These are phyloP conservation scores for Diaporthe nobilis DNA, from an alignment of 2,329 filamentous ascomycete genomes.

Conservation along the genomic window DNA sequence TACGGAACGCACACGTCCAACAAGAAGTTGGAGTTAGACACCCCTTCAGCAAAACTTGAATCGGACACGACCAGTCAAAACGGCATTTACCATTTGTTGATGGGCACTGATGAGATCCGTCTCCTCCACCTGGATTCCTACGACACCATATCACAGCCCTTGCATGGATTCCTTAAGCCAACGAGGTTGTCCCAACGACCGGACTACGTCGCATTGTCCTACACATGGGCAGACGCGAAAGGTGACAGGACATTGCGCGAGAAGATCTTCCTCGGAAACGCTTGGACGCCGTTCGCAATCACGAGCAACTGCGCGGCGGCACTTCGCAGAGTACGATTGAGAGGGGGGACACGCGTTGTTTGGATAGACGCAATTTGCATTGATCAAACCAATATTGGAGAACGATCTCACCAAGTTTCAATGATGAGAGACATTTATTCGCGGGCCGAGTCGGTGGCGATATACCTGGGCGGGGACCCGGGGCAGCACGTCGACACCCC, in stretches of 20 bases:
- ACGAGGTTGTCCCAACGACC: not conserved
- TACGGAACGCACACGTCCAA: too few relatives aligned
- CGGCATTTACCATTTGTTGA: not conserved
- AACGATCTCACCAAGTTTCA: slow-evolving; percentile 11
- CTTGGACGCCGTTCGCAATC: not conserved
- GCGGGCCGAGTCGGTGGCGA: not conserved
- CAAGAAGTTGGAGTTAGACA: too few relatives aligned
- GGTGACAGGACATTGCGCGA: not conserved
- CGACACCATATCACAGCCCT: not conserved
- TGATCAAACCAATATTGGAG: not conserved
- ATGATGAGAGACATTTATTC: slow-evolving; percentile 21
- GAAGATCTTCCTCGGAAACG: slow-evolving; percentile 5
- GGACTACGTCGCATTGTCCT: not conserved
- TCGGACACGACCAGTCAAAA: too few relatives aligned
- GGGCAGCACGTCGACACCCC: not conserved
- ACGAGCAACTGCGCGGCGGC: slow-evolving; percentile 6
- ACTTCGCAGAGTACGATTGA: not conserved
- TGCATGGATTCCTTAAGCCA: not conserved
- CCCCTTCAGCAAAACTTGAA: accelerated
- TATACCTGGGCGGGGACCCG: not conserved
- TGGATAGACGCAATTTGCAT: slow-evolving; percentile 17
- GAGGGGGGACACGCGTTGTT: not conserved
- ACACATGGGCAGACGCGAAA: not conserved
- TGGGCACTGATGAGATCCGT: not conserved
- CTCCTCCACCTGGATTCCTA: slow-evolving; percentile 5